Evolutionary conservation across 2,329 filamentous ascomycete species (phyloP), one percentile per base, ranked within the genome.

Genomic region (Atkinsonella hypoxylon): DNA sequence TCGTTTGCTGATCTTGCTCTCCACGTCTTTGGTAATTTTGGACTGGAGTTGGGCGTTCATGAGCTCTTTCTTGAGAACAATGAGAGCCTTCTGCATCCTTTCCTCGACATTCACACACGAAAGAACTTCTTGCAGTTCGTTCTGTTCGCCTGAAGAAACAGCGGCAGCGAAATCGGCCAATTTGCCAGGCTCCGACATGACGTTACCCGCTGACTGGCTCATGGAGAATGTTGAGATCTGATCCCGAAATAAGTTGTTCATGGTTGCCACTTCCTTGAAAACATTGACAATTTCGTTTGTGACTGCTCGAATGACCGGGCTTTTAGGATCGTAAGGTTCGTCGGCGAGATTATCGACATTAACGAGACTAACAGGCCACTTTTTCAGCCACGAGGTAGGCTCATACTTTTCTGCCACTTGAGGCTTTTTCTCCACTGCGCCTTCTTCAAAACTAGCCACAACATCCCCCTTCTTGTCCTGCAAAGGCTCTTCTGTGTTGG

Each of bases 241-340:
- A 62, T 98, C 93, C 52, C 91, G 82, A 76, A 98, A 98, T 18
- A 98, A 76, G 53, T 87, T 89, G 70, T 97, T 98, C 69, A 96
- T 81, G 43, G 83, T 85, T 10, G 91, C 91, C 49, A 98, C 89
- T 65, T 97, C 90, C 70, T 96, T 97, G 75, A 96, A 97, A 0
- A 95, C 93, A 65, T 96, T 97, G 64, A 98, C 89, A 54, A 98
- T 97, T 70, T 98, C 94, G 62, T 91, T 95, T 47, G 91, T 93
- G 44, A 98, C 82, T 12, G 93, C 93, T 50, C 89, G 84, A 53
- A 97, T 89, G 34, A 93, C 83, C 17, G 85, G 84, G 61, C 86
- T 93, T 69, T 91, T 94, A 62, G 89, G 85, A 65, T 97, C 93
- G 64, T 87, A 87, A 0, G 89, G 84, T 61, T 95, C 86, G 61